Percentiles rank a stretch among this genome's conserved stretches.
Conservation (phyloP, 192 early-diverging fungal species). For the Umbelopsis sp. region DNA sequence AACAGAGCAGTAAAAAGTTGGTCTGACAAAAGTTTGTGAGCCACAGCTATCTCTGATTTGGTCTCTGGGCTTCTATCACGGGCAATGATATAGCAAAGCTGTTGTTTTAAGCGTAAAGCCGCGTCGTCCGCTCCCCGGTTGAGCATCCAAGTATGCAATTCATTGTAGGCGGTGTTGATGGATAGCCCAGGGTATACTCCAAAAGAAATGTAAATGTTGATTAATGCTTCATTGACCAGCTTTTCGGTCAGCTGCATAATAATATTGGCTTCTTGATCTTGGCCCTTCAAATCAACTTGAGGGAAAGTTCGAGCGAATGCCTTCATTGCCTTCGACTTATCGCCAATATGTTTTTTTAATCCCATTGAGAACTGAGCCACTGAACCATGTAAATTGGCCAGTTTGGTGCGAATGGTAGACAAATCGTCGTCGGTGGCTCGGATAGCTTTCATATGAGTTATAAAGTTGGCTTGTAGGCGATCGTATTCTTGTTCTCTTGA, state of each 20-base stretch:
- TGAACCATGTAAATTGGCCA: slow-evolving; percentile 32
- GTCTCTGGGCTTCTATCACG: slow-evolving; percentile 9
- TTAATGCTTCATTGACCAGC: slow-evolving; percentile 20
- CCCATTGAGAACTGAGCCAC: slow-evolving; percentile 19
- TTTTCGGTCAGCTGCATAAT: slow-evolving; percentile 38
- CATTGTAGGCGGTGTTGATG: slow-evolving; percentile 27
- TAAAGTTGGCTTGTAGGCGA: slow-evolving; percentile 18
- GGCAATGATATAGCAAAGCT: slow-evolving; percentile 24
- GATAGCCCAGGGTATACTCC: slow-evolving; percentile 31
- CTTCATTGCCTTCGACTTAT: not conserved
- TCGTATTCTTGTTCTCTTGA: slow-evolving; percentile 20
- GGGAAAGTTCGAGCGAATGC: not conserved
- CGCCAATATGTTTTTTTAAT: not conserved
- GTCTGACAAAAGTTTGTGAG: not conserved
- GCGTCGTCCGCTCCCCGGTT: slow-evolving; percentile 26
- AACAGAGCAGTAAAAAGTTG: not conserved
- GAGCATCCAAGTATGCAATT: slow-evolving; percentile 32
- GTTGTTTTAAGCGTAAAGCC: slow-evolving; percentile 11
- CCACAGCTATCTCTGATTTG: not conserved
- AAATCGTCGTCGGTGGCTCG: slow-evolving; percentile 53
- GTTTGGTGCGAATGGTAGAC: slow-evolving; percentile 43
- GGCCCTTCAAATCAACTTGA: not conserved
- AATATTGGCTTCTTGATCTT: slow-evolving; percentile 19
- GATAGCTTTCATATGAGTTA: slow-evolving; percentile 26
- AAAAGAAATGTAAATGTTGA: slow-evolving; percentile 18